Evolutionary conservation across 2,329 filamentous ascomycete species (phyloP), one percentile per base, ranked within the genome.

Genomic region (Pseudogymnoascus sp.): DNA sequence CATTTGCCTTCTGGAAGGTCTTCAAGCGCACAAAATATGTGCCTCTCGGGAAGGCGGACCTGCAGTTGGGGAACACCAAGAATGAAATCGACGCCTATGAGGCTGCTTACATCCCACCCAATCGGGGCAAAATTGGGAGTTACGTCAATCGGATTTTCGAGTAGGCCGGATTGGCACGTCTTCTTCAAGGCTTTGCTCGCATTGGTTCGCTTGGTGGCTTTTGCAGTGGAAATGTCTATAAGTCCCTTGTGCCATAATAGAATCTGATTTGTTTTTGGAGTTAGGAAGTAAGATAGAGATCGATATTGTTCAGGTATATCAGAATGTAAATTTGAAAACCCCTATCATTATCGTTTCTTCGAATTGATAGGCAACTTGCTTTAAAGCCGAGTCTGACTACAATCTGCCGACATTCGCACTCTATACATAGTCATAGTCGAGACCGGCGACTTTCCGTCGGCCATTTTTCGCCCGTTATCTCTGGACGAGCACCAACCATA

Each of bases 1-100:
- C 19, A 3, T 93, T 84, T 72, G 44, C 88, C 2, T 84, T 83
- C 5, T 93, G 88, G 86, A 95, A 93, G 74, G 31, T 90, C 6
- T 68, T 86, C 64, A 86, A 89, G 73, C 82, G 79, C 71, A 90
- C 88, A 0, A 83, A 79, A 62, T 65, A 61, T 53, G 65, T 71
- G 53, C 67, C 70, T 4, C 68, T 76, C 13, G 70, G 68, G 0
- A 75, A 80, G 44, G 74, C 79, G 5, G 78, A 80, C 42, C 60
- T 64, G n/a, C 29, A 62, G 5, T 19, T 64, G 2, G 63, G 63
- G 11, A 50, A 40, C n/a, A 40, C 23, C 35, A 64, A 64, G 46
- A 53, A 44, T n/a, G 63, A 64, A 23, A 64, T 64, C 33, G 63
- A 64, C 13, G 35, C 42, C 4, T 64, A 64, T 31, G 62, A 64